phyloP scores from a whole-genome alignment of 2,329 filamentous ascomycete genomes.

The Acephala macrosclerotiorum region DNA sequence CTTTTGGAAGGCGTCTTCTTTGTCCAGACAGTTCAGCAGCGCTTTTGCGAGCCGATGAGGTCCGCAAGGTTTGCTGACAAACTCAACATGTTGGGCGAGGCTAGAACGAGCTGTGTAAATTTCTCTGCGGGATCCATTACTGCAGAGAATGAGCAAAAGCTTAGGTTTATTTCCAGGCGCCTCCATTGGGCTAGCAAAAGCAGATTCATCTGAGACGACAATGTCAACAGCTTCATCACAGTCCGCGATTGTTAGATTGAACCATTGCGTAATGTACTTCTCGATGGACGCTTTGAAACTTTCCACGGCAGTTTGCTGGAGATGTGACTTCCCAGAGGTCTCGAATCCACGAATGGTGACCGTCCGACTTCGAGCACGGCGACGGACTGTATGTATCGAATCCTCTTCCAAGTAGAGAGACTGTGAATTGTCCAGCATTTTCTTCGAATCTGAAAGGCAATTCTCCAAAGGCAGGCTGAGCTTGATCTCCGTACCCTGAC shows the following conservation, averaged over 20 bases:
- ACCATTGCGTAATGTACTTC: slow-evolving; percentile 37
- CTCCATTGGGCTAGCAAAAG: slow-evolving; percentile 17
- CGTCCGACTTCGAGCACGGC: slow-evolving; percentile 28
- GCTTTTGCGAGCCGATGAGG: slow-evolving; percentile 38
- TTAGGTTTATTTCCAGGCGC: slow-evolving; percentile 17
- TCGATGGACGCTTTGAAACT: slow-evolving; percentile 32
- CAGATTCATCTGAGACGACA: slow-evolving; percentile 35
- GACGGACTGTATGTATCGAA: slow-evolving; percentile 27
- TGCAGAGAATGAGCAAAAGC: slow-evolving; percentile 33
- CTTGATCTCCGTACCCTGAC: slow-evolving; percentile 61
- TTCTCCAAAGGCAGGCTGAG: slow-evolving; percentile 51
- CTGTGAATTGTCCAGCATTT: slow-evolving; percentile 1
- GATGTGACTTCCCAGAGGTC: slow-evolving; percentile 20
- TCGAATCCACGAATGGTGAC: slow-evolving; percentile 36
- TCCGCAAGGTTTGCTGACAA: slow-evolving; percentile 37
- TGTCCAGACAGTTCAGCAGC: slow-evolving; percentile 35
- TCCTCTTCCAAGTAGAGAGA: slow-evolving; percentile 19
- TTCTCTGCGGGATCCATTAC: slow-evolving; percentile 29
- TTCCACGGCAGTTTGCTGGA: slow-evolving; percentile 25
- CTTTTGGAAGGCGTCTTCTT: slow-evolving; percentile 25
- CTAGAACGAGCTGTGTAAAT: slow-evolving; percentile 28
- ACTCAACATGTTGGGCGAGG: slow-evolving; percentile 31
- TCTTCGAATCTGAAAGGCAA: slow-evolving; percentile 9
- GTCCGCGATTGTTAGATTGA: slow-evolving; percentile 24
- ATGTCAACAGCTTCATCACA: slow-evolving; percentile 25